phyloP scores from a whole-genome alignment of 768 basidiomycete species.

The Rhizopogon vesiculosus region DNA sequence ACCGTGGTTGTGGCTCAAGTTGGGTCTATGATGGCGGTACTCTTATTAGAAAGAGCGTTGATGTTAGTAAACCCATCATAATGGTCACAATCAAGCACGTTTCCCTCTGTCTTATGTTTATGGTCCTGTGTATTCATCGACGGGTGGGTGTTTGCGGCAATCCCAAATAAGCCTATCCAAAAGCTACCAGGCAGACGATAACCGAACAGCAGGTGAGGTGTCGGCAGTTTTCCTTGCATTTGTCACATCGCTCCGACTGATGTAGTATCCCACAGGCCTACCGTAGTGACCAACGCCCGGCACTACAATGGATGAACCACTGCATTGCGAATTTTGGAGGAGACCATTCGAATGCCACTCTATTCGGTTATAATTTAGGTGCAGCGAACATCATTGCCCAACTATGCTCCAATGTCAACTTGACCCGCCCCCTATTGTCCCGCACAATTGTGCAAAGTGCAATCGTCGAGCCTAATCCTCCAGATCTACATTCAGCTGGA shows the following conservation, averaged over 20 bases:
- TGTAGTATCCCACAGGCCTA: constrained; percentile 36
- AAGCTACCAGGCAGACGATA: constrained; percentile 64
- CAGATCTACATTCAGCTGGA: constrained; percentile 54
- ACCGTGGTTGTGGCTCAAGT: constrained; percentile 58
- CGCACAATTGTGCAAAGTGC: constrained; percentile 74
- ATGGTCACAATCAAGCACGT: constrained; percentile 73
- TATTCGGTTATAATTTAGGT: constrained; percentile 38
- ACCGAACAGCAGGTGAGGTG: constrained; percentile 58
- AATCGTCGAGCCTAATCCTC: constrained; percentile 56
- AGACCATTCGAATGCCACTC: constrained; percentile 44
- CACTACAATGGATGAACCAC: constrained; percentile 59
- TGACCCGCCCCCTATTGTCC: constrained; percentile 55
- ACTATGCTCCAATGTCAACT: constrained; percentile 60
- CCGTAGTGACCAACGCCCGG: constrained; percentile 52
- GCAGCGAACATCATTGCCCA: constrained; percentile 56
- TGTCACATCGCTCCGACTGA: constrained; percentile 4
- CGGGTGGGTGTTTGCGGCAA: constrained; percentile 52
- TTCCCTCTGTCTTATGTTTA: constrained; percentile 11
- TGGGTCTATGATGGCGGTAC: constrained; percentile 69
- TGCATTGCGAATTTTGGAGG: constrained; percentile 65
- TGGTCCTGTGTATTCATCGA: not conserved
- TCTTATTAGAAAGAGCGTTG: constrained; percentile 64
- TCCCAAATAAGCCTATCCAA: constrained; percentile 73
- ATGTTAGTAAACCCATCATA: constrained; percentile 59
- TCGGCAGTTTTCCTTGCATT: constrained; percentile 45